Percentiles rank a stretch among this genome's conserved stretches.
Evolutionary conservation across 371 early-diverging fungal species (phyloP).

Genomic region (Funneliformis caledonium): DNA sequence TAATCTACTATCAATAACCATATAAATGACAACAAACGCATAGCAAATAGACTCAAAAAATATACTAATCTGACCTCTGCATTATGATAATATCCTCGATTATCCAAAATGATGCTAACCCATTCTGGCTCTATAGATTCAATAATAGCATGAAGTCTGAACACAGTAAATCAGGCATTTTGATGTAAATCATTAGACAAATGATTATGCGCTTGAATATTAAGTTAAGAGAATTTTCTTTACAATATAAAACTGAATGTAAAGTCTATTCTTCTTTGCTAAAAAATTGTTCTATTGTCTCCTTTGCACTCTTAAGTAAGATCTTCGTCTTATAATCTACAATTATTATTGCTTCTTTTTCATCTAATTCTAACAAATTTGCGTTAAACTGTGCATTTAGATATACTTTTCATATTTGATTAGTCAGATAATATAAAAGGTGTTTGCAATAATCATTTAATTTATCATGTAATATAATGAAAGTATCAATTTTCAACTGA

Average conservation of each 20-base stretch:
- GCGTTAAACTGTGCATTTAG: not conserved
- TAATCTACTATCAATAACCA: too few relatives aligned
- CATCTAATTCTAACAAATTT: slow-evolving; percentile 1
- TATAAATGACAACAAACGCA: too few relatives aligned
- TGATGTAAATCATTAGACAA: not conserved
- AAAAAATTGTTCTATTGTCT: slow-evolving; percentile 7
- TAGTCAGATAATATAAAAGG: not conserved
- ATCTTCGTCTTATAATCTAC: not conserved
- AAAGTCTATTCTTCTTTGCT: not conserved
- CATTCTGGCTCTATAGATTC: too few relatives aligned
- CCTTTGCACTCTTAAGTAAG: not conserved
- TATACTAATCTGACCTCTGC: too few relatives aligned
- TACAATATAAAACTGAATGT: not conserved
- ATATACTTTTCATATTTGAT: slow-evolving; percentile 1
- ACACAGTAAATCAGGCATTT: not conserved
- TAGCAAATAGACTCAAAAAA: too few relatives aligned
- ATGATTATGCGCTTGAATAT: not conserved
- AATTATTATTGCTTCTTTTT: not conserved
- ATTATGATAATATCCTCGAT: too few relatives aligned
- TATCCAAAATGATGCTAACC: too few relatives aligned
- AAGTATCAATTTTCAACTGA: not conserved
- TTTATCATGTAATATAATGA: slow-evolving; percentile 7
- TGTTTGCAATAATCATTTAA: not conserved
- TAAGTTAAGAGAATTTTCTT: not conserved
- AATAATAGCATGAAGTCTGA: not conserved